phyloP scores from a whole-genome alignment of 345 rosid genomes.

The Ceriops zippeliana region DNA sequence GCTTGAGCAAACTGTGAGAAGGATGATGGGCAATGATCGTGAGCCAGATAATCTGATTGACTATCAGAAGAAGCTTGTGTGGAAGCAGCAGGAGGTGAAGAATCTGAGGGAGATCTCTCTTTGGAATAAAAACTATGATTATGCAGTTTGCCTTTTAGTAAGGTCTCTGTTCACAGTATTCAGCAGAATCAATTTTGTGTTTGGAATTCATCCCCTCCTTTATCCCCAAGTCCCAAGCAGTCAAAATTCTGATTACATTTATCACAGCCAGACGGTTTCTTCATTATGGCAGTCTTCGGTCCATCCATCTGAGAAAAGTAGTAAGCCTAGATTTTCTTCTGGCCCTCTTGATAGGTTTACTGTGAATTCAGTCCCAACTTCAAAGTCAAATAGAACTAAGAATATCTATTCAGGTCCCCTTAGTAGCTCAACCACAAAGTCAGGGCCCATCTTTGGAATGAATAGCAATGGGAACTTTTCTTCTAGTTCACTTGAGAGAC shows the following conservation, averaged over 20 bases:
- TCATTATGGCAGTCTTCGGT: conserved; percentile 50
- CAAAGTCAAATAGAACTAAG: conserved; percentile 41
- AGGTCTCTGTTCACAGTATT: conserved; percentile 77
- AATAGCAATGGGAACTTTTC: conserved; percentile 40
- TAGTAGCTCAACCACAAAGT: conserved; percentile 39
- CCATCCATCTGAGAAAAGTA: conserved; percentile 45
- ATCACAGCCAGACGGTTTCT: conserved; percentile 68
- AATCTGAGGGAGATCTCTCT: conserved; percentile 64
- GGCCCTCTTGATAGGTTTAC: conserved; percentile 61
- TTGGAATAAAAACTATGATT: conserved; percentile 84
- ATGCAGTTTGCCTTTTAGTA: conserved; percentile 62
- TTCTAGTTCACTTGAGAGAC: conserved; percentile 62
- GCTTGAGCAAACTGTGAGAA: conserved; percentile 67
- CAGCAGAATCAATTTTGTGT: conserved; percentile 56
- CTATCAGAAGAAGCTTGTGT: conserved; percentile 63
- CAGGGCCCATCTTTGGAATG: conserved; percentile 44
- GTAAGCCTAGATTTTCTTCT: conserved; percentile 67
- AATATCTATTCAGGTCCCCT: conserved; percentile 88
- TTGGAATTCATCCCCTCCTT: conserved; percentile 47
- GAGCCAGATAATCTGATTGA: conserved; percentile 58
- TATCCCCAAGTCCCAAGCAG: conserved; percentile 44
- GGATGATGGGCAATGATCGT: conserved; percentile 57
- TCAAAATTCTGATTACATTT: conserved; percentile 47
- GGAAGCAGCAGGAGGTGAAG: conserved; percentile 90
- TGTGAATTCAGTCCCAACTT: conserved; percentile 42